Conservation (phyloP, 2,329 filamentous ascomycete genomes). For the Teratosphaeria nubilosa region DNA sequence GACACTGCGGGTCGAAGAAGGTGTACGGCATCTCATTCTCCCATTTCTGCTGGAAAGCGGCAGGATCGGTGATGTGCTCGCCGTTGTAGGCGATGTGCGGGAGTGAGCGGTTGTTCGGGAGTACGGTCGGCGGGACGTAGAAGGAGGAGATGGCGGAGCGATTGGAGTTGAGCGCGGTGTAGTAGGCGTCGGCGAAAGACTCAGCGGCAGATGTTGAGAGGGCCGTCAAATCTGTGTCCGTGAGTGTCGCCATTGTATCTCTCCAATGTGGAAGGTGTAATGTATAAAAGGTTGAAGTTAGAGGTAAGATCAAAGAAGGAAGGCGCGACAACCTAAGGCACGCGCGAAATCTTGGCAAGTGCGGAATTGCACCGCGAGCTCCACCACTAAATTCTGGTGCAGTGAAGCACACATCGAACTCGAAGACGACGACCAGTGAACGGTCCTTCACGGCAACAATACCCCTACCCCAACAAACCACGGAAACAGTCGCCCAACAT, state of each 20-base stretch:
- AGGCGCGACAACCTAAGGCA: neutral
- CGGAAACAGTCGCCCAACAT: constrained; percentile 54
- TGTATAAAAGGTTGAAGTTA: neutral
- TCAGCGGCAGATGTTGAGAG: constrained; percentile 50
- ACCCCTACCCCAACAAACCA: constrained; percentile 7
- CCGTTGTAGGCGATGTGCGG: constrained; percentile 75
- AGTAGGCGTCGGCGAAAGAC: constrained; percentile 63
- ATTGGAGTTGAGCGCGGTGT: constrained; percentile 57
- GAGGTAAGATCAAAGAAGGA: neutral
- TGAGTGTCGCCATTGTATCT: constrained; percentile 15
- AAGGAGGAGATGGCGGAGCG: constrained; percentile 52
- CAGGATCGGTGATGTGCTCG: constrained; percentile 50
- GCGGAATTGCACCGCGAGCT: neutral
- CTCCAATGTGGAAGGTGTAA: neutral
- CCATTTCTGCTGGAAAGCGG: constrained; percentile 59
- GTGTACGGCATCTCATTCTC: constrained; percentile 53
- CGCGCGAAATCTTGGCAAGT: neutral
- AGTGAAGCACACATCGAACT: neutral
- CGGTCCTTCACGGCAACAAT: neutral
- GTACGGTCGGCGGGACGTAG: constrained; percentile 54
- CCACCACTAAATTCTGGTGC: neutral
- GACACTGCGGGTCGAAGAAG: constrained; percentile 62
- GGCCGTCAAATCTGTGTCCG: constrained; percentile 20
- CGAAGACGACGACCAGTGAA: constrained; percentile 4
- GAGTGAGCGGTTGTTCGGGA: constrained; percentile 42